Evolutionary conservation across 2,329 filamentous ascomycete genomes (phyloP).

Genomic region (Sarocladium brachiariae): DNA sequence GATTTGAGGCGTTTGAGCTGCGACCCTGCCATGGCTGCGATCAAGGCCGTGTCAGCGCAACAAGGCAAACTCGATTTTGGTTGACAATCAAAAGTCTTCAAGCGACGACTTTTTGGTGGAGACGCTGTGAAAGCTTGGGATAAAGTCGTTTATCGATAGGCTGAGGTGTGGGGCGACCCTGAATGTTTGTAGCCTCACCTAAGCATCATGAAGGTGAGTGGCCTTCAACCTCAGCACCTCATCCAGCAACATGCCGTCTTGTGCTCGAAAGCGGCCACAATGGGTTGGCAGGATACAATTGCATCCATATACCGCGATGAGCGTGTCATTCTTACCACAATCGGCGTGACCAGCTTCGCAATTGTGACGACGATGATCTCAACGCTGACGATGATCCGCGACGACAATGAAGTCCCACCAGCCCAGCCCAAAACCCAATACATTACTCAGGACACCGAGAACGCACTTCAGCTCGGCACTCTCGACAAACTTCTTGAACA

Average conservation of each 20-base stretch:
- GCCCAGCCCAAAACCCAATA: constrained; percentile 61
- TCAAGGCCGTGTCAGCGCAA: not conserved
- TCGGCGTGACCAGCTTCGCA: constrained; percentile 52
- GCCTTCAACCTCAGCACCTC: not conserved
- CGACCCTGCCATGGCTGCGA: constrained; percentile 71
- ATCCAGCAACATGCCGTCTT: constrained; percentile 6
- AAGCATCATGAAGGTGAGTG: not conserved
- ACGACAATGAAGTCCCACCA: constrained; percentile 60
- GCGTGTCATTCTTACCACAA: constrained; percentile 44
- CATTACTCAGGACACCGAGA: constrained; percentile 69
- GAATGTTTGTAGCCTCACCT: not conserved
- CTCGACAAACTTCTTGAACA: constrained; percentile 61
- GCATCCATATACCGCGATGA: constrained; percentile 38
- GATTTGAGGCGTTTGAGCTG: constrained; percentile 94
- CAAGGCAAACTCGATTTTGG: constrained; percentile 11
- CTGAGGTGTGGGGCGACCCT: not conserved
- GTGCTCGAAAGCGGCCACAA: constrained; percentile 19
- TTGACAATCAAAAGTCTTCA: constrained; percentile 7
- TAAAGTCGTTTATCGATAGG: constrained; percentile 20
- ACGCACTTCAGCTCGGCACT: constrained; percentile 59
- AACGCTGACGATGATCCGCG: constrained; percentile 52
- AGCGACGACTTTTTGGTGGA: constrained; percentile 9
- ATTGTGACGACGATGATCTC: constrained; percentile 51
- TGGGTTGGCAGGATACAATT: constrained; percentile 30
- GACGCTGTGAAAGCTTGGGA: not conserved